Percentiles rank a stretch among this genome's conserved stretches.
phyloP scores from a whole-genome alignment of 208 protist genomes.

The Trypanosoma avium region DNA sequence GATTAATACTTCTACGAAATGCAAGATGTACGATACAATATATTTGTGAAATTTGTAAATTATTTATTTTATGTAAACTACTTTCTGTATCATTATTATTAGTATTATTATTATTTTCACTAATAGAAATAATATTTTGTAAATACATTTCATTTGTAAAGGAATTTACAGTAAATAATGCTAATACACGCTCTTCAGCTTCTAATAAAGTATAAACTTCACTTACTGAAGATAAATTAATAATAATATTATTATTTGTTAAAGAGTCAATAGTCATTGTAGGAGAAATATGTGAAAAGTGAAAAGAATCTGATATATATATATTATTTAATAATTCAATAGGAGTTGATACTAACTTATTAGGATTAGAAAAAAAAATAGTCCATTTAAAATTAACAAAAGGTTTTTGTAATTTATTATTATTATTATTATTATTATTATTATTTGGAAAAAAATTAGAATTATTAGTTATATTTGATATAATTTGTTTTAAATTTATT shows the following conservation, averaged over 20 bases:
- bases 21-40: constrained; percentile 27
- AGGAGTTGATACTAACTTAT: constrained; percentile 1
- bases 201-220: constrained; percentile 9
- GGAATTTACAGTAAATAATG: constrained; percentile 9
- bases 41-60: constrained; percentile 10
- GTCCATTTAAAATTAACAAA: constrained; percentile 22
- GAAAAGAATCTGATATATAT: no score
- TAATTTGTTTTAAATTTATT: no score
- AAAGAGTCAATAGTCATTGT: constrained; percentile 9
- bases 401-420: neutral
- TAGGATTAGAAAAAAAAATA: constrained; percentile 17
- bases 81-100: no score
- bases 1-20: neutral
- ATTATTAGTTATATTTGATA: neutral
- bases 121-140: neutral
- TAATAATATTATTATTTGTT: neutral
- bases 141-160: constrained; percentile 5
- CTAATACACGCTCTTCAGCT: constrained; percentile 7
- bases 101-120: no score
- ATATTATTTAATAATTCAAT: no score
- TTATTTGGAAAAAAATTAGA: neutral
- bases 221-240: constrained; percentile 15
- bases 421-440: neutral
- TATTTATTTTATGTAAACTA: constrained; percentile 2
- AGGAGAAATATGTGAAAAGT: neutral